A percentile compares a stretch with the other conserved stretches of the same genome.
Conservation (phyloP, 164 flowering plant genomes). For the Taxillus chinensis region DNA sequence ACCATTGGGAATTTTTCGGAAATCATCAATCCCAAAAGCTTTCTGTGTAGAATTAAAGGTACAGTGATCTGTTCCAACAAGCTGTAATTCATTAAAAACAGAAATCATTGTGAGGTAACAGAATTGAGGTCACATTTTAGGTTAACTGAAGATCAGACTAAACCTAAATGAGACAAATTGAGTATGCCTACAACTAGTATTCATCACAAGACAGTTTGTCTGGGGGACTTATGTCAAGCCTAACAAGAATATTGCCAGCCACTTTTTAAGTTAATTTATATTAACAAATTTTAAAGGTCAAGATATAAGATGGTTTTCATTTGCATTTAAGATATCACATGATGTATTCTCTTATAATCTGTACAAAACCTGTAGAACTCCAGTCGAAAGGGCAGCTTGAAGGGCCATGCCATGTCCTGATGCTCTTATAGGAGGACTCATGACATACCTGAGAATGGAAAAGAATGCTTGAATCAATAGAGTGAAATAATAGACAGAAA, state of each 20-base stretch:
- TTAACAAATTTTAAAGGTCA: not conserved
- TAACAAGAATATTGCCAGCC: not conserved
- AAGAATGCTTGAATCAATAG: not conserved
- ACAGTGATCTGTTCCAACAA: slow-evolving; percentile 98
- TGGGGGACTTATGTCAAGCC: not conserved
- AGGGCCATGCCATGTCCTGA: slow-evolving; percentile 83
- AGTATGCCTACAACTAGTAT: not conserved
- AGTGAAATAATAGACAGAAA: not conserved
- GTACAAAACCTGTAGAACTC: slow-evolving; percentile 66
- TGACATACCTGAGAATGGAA: slow-evolving; percentile 67
- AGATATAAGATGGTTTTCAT: not conserved
- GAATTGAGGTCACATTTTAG: not conserved
- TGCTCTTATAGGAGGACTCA: slow-evolving; percentile 95
- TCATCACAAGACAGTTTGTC: no score
- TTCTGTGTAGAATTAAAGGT: slow-evolving; percentile 84
- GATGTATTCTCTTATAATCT: slow-evolving; percentile 1
- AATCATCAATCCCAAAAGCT: slow-evolving; percentile 83
- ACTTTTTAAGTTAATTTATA: not conserved
- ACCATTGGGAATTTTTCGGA: slow-evolving; percentile 95
- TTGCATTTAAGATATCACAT: not conserved
- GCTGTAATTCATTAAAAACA: slow-evolving; percentile 36
- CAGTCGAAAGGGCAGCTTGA: slow-evolving; percentile 78
- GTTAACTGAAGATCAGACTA: not conserved
- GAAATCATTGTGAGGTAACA: not conserved
- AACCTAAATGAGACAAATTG: not conserved